A percentile compares a stretch with the other conserved stretches of the same genome.
phyloP scores from a whole-genome alignment of 345 rosid genomes.

The Lenwebbia sp. region DNA sequence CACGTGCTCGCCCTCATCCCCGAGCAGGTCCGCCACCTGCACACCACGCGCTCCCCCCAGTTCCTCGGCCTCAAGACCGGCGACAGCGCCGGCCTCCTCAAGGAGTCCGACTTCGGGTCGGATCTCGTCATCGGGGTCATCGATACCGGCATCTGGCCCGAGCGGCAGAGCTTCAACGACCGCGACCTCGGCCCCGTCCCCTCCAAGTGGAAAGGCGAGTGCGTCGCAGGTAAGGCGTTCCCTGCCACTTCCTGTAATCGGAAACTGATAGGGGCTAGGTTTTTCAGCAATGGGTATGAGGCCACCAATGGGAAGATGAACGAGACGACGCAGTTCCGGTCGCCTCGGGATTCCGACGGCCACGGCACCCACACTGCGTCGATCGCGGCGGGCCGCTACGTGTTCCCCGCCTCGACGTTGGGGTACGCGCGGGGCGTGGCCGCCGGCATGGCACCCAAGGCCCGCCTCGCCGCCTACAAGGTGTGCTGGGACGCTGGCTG shows the following conservation, averaged over 20 bases:
- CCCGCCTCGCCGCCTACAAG: constrained; percentile 79
- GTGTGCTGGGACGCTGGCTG: constrained; percentile 95
- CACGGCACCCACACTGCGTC: constrained; percentile 94
- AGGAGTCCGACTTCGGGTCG: constrained; percentile 87
- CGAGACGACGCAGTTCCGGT: constrained; percentile 53
- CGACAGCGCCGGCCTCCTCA: constrained; percentile 61
- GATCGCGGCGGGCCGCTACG: constrained; percentile 69
- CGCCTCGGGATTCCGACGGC: constrained; percentile 82
- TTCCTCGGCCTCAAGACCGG: constrained; percentile 65
- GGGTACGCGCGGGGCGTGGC: constrained; percentile 86
- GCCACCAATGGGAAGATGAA: constrained; percentile 67
- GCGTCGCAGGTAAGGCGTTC: constrained; percentile 32
- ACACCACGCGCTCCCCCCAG: constrained; percentile 92
- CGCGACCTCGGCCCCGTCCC: constrained; percentile 66
- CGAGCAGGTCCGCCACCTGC: constrained; percentile 58
- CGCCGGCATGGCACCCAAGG: constrained; percentile 92
- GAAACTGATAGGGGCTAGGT: constrained; percentile 73
- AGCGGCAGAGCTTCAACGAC: constrained; percentile 78
- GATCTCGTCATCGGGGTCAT: constrained; percentile 87
- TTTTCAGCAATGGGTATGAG: constrained; percentile 73
- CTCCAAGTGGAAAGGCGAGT: constrained; percentile 71
- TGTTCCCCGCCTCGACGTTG: constrained; percentile 64
- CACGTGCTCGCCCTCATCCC: constrained; percentile 58
- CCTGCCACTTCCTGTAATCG: constrained; percentile 43
- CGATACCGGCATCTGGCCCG: constrained; percentile 95